Evolutionary conservation across 306 rosid species (phyloP).

Genomic region (Hylodesmum podocarpum): DNA sequence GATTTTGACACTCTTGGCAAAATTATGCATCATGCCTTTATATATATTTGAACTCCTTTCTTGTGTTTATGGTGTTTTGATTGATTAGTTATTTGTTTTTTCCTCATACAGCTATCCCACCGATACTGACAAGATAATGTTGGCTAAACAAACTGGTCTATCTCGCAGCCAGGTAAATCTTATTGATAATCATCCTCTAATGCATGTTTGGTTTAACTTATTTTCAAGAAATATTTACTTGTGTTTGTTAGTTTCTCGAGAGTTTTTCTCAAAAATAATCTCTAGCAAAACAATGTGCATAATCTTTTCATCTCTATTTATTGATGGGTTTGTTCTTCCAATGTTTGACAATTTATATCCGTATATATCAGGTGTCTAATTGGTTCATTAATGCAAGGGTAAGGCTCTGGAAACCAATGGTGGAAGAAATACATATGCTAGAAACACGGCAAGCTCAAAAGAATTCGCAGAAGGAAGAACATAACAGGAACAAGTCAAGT

Average conservation of each 20-base stretch:
- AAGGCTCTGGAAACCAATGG: slow-evolving; percentile 97
- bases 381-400: slow-evolving; percentile 98
- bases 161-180: slow-evolving; percentile 81
- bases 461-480: slow-evolving; percentile 43
- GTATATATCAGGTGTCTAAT: slow-evolving; percentile 65
- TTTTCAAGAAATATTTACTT: not conserved
- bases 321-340: not conserved
- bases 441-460: slow-evolving; percentile 73
- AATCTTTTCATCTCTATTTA: not conserved
- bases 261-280: not conserved
- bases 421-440: slow-evolving; percentile 82
- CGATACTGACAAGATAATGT: slow-evolving; percentile 76
- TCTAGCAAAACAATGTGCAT: not conserved
- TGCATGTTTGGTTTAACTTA: not conserved
- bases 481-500: slow-evolving; percentile 30
- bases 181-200: not conserved
- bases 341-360: not conserved
- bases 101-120: slow-evolving; percentile 70
- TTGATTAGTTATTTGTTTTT: not conserved
- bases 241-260: not conserved
- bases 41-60: not conserved
- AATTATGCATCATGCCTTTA: not conserved
- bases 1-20: not conserved
- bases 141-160: slow-evolving; percentile 93
- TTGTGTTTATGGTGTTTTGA: not conserved